phyloP scores from a whole-genome alignment of 2,329 filamentous ascomycete genomes.

The Trichoderma endophyticum region DNA sequence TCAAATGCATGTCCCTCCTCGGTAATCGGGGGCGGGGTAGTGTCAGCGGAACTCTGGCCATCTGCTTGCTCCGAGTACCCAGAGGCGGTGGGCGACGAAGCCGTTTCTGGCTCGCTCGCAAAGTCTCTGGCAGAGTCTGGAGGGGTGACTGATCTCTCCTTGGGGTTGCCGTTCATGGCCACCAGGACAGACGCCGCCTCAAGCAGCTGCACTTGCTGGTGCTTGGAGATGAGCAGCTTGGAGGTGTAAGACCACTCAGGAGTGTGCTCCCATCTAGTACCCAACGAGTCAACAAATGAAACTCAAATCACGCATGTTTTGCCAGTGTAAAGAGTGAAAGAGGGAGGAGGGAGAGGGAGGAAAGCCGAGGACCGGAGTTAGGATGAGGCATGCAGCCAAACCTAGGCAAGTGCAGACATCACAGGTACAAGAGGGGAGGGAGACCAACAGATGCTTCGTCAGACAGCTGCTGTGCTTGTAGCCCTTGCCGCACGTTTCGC shows the following conservation, averaged over 20 bases:
- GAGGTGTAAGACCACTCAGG: slow-evolving; percentile 97
- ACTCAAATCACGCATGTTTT: slow-evolving; percentile 13
- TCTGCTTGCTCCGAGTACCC: slow-evolving; percentile 76
- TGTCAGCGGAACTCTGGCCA: slow-evolving; percentile 81
- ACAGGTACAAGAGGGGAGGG: slow-evolving; percentile 44
- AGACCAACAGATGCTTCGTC: slow-evolving; percentile 99
- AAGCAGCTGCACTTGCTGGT: slow-evolving; percentile 96
- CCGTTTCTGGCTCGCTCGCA: slow-evolving; percentile 76
- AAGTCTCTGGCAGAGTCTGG: slow-evolving; percentile 65
- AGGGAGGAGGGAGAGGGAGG: not conserved
- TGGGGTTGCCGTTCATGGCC: slow-evolving; percentile 67
- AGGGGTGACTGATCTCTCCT: slow-evolving; percentile 54
- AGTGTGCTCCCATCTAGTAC: slow-evolving; percentile 93
- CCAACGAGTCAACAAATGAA: slow-evolving; percentile 28
- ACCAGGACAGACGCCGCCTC: slow-evolving; percentile 96
- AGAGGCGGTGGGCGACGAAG: slow-evolving; percentile 79
- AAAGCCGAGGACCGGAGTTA: not conserved
- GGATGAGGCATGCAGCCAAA: slow-evolving; percentile 14
- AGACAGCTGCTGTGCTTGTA: slow-evolving; percentile 99
- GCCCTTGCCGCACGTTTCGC: slow-evolving; percentile 97
- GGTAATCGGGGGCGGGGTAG: slow-evolving; percentile 79
- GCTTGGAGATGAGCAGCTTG: slow-evolving; percentile 97
- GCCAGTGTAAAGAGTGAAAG: not conserved
- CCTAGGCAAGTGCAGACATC: slow-evolving; percentile 18
- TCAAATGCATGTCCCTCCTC: slow-evolving; percentile 57